A percentile compares a stretch with the other conserved stretches of the same genome.
phyloP scores from a whole-genome alignment of 2,329 filamentous ascomycete genomes.

The Myriangium duriaei region DNA sequence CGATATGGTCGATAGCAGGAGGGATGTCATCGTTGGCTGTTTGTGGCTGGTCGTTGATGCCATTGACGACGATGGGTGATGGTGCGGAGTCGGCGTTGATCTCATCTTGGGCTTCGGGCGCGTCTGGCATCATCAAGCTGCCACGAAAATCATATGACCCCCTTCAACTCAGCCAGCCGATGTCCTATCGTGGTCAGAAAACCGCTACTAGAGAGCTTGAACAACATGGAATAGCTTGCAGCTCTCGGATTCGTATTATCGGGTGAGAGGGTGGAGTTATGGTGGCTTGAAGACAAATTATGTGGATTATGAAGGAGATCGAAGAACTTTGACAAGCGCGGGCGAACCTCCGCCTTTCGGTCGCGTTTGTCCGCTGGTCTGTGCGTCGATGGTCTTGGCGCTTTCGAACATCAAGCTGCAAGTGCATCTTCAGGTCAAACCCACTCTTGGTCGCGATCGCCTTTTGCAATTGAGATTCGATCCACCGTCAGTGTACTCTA shows the following conservation, averaged over 20 bases:
- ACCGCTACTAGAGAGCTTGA: conserved; percentile 13
- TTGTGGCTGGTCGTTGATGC: conserved; percentile 11
- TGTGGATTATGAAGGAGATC: conserved; percentile 9
- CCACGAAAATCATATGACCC: conserved; percentile 14
- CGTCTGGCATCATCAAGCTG: conserved; percentile 20
- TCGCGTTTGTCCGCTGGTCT: too few relatives aligned
- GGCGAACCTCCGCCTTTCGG: conserved; percentile 1
- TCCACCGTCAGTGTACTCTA: too few relatives aligned
- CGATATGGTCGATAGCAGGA: conserved; percentile 1
- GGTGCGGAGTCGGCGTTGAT: conserved; percentile 14
- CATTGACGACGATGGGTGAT: conserved; percentile 3
- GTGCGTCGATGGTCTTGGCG: too few relatives aligned
- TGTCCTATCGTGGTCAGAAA: conserved; percentile 5
- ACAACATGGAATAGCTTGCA: conserved; percentile 15
- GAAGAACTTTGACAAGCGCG: conserved; percentile 6
- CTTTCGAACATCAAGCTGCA: too few relatives aligned
- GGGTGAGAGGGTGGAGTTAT: conserved; percentile 19
- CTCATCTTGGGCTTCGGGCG: conserved; percentile 15
- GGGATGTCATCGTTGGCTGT: conserved; percentile 6
- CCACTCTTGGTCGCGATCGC: too few relatives aligned
- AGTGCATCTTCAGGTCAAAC: too few relatives aligned
- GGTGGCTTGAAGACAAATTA: conserved; percentile 9
- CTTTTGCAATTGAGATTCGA: too few relatives aligned
- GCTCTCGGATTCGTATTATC: conserved; percentile 22
- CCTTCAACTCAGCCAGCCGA: conserved; percentile 16